These are phyloP conservation scores for Dalbergia cultrata DNA, from an alignment of 306 rosid species.

Conservation along the genomic window DNA sequence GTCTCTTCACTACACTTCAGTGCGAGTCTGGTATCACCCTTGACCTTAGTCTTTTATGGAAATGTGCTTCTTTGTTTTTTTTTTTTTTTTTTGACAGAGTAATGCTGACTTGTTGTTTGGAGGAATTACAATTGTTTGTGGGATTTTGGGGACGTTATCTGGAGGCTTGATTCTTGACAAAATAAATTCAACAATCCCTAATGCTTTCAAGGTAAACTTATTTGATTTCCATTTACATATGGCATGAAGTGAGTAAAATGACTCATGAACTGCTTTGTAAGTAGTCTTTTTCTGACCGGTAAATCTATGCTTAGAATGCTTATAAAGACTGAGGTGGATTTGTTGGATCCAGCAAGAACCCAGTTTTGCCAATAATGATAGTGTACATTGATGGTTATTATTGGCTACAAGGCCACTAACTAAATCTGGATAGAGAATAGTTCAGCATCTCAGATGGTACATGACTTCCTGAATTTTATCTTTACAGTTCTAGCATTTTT, in stretches of 20 bases:
- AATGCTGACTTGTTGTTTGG: conserved; percentile 91
- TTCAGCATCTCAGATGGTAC: not conserved
- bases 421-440: not conserved
- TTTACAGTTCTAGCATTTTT: conserved; percentile 28
- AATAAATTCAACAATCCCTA: conserved; percentile 77
- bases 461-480: conserved; percentile 30
- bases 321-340: conserved; percentile 2
- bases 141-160: conserved; percentile 80
- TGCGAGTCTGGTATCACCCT: conserved; percentile 25
- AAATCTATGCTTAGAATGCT: conserved; percentile 25
- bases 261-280: not conserved
- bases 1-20: conserved; percentile 1
- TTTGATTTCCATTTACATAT: conserved; percentile 35
- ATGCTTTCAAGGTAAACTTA: conserved; percentile 82
- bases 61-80: conserved; percentile 42
- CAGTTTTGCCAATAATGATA: conserved; percentile 2
- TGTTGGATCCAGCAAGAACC: conserved; percentile 29
- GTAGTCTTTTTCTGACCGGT: conserved; percentile 20
- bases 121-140: conserved; percentile 84
- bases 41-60: conserved; percentile 12
- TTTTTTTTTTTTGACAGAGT: conserved; percentile 54
- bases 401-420: not conserved
- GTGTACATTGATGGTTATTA: not conserved
- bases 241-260: conserved; percentile 24
- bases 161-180: conserved; percentile 92